A percentile compares a stretch with the other conserved stretches of the same genome.
These are phyloP conservation scores for Stephanodiscus triporus DNA, from an alignment of 108 stramenopile species.

Conservation along the genomic window DNA sequence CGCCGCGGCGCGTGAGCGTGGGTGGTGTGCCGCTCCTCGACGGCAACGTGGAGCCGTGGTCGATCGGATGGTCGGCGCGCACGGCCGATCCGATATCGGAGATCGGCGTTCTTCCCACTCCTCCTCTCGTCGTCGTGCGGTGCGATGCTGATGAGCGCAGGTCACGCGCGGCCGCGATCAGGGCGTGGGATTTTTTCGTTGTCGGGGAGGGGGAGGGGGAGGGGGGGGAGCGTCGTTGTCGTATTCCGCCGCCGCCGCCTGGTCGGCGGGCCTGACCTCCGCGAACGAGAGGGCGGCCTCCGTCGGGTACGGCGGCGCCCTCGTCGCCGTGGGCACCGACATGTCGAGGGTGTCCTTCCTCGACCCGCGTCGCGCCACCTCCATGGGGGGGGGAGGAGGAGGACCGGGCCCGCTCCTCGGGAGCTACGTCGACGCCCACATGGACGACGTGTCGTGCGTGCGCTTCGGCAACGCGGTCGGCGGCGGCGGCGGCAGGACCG, in stretches of 20 bases:
- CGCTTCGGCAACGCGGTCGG: slow-evolving; percentile 55
- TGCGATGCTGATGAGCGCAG: slow-evolving; percentile 56
- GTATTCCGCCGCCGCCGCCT: slow-evolving; percentile 5
- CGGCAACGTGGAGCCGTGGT: too few species aligned
- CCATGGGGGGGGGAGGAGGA: not conserved
- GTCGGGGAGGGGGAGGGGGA: not conserved
- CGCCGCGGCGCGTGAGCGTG: too few species aligned
- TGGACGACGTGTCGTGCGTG: slow-evolving; percentile 79
- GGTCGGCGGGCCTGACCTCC: slow-evolving; percentile 26
- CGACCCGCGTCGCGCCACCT: slow-evolving; percentile 54
- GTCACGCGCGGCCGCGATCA: slow-evolving; percentile 66
- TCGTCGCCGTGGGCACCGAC: slow-evolving; percentile 77
- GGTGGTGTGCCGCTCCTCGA: too few species aligned
- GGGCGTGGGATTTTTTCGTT: slow-evolving; percentile 69
- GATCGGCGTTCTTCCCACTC: slow-evolving; percentile 16
- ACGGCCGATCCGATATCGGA: slow-evolving; percentile 30
- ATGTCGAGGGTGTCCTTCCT: slow-evolving; percentile 75
- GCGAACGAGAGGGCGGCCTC: slow-evolving; percentile 67
- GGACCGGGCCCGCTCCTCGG: slow-evolving; percentile 50
- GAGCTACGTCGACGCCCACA: slow-evolving; percentile 80
- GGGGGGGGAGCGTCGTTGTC: too few species aligned
- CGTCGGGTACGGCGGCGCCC: slow-evolving; percentile 74
- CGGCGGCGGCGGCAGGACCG: slow-evolving; percentile 16
- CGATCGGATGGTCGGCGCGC: slow-evolving; percentile 31
- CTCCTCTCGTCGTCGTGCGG: not conserved